These are phyloP conservation scores for Termitomyces sp. DNA, from an alignment of 768 basidiomycete species.

Conservation along the genomic window DNA sequence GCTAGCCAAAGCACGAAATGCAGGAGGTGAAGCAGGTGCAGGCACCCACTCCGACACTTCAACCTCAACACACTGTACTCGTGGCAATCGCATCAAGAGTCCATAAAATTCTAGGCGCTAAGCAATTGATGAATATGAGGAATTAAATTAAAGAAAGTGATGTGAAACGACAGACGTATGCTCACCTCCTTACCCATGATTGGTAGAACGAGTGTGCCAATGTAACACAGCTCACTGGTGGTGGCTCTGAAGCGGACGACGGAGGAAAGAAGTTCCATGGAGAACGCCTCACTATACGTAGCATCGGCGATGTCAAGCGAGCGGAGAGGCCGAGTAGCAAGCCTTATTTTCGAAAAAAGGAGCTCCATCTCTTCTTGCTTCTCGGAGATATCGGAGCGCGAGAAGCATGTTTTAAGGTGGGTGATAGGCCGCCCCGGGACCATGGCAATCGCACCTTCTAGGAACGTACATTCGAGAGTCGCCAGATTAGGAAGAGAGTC, in stretches of 20 bases:
- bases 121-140: slow-evolving; percentile 7
- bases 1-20: slow-evolving; percentile 53
- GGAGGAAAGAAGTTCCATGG: slow-evolving; percentile 45
- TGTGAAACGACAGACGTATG: slow-evolving; percentile 6
- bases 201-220: slow-evolving; percentile 65
- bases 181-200: slow-evolving; percentile 51
- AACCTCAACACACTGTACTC: slow-evolving; percentile 54
- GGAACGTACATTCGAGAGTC: slow-evolving; percentile 63
- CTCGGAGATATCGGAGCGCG: slow-evolving; percentile 40
- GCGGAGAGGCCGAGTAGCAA: slow-evolving; percentile 39
- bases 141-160: background rate
- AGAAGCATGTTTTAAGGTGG: slow-evolving; percentile 68
- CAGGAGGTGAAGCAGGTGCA: slow-evolving; percentile 45
- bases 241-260: slow-evolving; percentile 33
- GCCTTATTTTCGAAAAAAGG: slow-evolving; percentile 43
- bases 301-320: slow-evolving; percentile 65
- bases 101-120: slow-evolving; percentile 65
- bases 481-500: slow-evolving; percentile 45
- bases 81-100: slow-evolving; percentile 48
- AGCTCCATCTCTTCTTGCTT: slow-evolving; percentile 50
- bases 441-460: slow-evolving; percentile 56
- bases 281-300: slow-evolving; percentile 50
- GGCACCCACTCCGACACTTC: slow-evolving; percentile 69
- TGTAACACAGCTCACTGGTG: slow-evolving; percentile 44
- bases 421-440: slow-evolving; percentile 57